Evolutionary conservation across 1,284 basidiomycete species (phyloP).

Genomic region (Athelia psychrophila): DNA sequence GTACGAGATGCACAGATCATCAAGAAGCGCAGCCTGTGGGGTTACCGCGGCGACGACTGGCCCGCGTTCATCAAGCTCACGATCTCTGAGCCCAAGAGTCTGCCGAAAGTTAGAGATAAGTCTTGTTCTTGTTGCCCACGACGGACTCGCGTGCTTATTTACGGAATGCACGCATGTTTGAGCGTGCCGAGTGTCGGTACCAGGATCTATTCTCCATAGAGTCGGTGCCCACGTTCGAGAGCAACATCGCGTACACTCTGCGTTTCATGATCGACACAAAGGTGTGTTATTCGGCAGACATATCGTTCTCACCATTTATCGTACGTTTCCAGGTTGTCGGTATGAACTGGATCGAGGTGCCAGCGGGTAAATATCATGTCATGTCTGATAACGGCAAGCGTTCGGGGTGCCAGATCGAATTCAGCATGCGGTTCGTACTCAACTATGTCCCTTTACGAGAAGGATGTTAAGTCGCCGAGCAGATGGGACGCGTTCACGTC

Average conservation of each 20-base stretch:
- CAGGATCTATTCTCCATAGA: constrained; percentile 60
- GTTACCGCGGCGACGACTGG: constrained; percentile 79
- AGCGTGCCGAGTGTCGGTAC: constrained; percentile 78
- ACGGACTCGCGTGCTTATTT: constrained; percentile 2
- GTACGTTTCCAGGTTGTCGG: constrained; percentile 69
- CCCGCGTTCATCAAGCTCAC: constrained; percentile 84
- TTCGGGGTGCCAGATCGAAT: constrained; percentile 86
- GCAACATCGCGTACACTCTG: constrained; percentile 85
- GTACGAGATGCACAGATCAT: constrained; percentile 64
- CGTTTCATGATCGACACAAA: constrained; percentile 97
- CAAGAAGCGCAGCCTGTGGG: constrained; percentile 78
- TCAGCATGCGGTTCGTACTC: constrained; percentile 62
- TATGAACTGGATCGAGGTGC: constrained; percentile 97
- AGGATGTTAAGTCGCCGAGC: constrained; percentile 8
- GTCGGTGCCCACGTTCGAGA: constrained; percentile 75
- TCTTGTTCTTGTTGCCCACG: constrained; percentile 20
- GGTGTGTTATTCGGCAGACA: constrained; percentile 35
- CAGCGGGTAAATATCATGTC: constrained; percentile 76
- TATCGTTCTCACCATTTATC: constrained; percentile 5
- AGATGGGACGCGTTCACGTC: constrained; percentile 86
- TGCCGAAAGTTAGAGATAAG: constrained; percentile 92
- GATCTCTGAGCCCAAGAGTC: constrained; percentile 63
- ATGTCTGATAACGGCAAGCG: constrained; percentile 53
- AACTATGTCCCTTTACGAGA: background rate
- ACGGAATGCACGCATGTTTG: constrained; percentile 71